A percentile compares a stretch with the other conserved stretches of the same genome.
phyloP scores from a whole-genome alignment of 306 rosid genomes.

The Vigna hirtella region DNA sequence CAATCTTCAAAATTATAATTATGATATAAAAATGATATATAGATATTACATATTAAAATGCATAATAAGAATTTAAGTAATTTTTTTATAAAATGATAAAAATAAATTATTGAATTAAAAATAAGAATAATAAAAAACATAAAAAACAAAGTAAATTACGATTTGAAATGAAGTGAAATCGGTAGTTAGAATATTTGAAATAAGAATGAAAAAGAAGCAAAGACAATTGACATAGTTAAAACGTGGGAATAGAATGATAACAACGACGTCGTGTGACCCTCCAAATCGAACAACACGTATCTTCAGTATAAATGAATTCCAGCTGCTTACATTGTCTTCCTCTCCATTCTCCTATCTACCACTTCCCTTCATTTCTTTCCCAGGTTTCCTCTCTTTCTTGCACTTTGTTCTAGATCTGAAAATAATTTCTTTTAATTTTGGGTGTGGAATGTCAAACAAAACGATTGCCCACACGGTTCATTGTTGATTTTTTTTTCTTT shows the following conservation, averaged over 20 bases:
- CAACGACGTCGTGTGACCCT: neutral
- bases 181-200: neutral
- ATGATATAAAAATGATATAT: too few species aligned
- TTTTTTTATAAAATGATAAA: too few species aligned
- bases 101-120: too few species aligned
- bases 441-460: neutral
- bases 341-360: neutral
- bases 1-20: too few species aligned
- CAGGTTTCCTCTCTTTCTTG: slow-evolving; percentile 4
- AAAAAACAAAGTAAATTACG: neutral
- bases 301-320: slow-evolving; percentile 39
- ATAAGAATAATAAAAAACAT: too few species aligned
- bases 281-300: neutral
- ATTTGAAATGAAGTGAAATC: neutral
- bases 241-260: slow-evolving; percentile 4
- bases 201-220: neutral
- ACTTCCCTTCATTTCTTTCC: neutral
- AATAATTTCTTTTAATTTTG: neutral
- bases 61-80: too few species aligned
- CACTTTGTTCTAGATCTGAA: neutral
- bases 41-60: too few species aligned
- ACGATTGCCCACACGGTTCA: neutral
- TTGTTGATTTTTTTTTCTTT: neutral
- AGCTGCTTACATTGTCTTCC: accelerated
- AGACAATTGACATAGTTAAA: neutral